These are phyloP conservation scores for Fusarium foetens DNA, from an alignment of 2,329 filamentous ascomycete species.

Conservation along the genomic window DNA sequence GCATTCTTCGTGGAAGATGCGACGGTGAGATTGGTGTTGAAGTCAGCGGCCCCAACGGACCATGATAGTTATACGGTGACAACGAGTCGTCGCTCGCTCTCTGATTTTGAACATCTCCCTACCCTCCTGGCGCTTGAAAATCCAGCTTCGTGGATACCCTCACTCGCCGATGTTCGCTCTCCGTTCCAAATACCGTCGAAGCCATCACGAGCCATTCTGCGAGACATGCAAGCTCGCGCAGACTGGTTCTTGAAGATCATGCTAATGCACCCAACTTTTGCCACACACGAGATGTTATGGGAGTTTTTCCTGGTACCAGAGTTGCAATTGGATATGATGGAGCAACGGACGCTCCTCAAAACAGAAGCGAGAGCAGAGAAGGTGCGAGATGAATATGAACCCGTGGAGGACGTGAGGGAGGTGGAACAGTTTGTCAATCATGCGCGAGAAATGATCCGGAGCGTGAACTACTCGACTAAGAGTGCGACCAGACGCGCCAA, in stretches of 20 bases:
- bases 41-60: conserved; percentile 88
- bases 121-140: conserved; percentile 87
- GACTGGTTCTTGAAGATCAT: conserved; percentile 91
- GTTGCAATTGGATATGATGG: conserved; percentile 88
- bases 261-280: conserved; percentile 88
- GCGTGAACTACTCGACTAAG: conserved; percentile 84
- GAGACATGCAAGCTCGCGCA: conserved; percentile 86
- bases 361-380: conserved; percentile 84
- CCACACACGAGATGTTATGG: conserved; percentile 97
- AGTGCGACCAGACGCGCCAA: conserved; percentile 84
- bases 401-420: conserved; percentile 83
- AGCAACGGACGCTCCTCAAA: conserved; percentile 87
- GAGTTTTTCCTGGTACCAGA: conserved; percentile 98
- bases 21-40: conserved; percentile 90
- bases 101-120: conserved; percentile 91
- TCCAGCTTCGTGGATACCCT: conserved; percentile 93
- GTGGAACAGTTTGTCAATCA: conserved; percentile 94
- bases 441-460: conserved; percentile 87
- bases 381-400: conserved; percentile 88
- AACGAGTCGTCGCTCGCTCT: conserved; percentile 86
- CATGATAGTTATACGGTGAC: conserved; percentile 90
- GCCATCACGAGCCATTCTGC: conserved; percentile 85
- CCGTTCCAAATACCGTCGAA: conserved; percentile 94
- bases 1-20: conserved; percentile 98
- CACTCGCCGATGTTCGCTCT: conserved; percentile 78